Base-by-base conservation (phyloP, 805 yeast species). In the Grigorovia transvaalensis region DNA sequence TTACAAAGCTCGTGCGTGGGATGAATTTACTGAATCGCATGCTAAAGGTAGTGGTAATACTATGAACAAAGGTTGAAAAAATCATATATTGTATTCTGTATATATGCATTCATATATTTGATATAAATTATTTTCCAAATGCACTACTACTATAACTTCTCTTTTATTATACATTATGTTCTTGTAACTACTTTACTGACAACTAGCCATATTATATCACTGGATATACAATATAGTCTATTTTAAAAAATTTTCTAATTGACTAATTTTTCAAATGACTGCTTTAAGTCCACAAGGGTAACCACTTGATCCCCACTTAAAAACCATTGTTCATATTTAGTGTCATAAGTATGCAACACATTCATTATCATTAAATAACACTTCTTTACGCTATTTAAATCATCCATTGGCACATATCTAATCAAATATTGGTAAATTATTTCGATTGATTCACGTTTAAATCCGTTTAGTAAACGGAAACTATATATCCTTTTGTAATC, bases 31-130 rank as follows among this genome's bases (percentile, higher is more conserved):
- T 46, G 99, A 93, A 56, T 79, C 80, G 2, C 81, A 88, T 64
- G 85, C 89, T 0, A 81, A 79, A 60, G 99, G 99, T 8, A 82
- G 90, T 52, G 99, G 99, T 11, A 91, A 91, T 64, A 88, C 90
- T 47, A 80, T 77, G 65, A 80, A 84, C 59, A 69, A 79, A 51
- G 91, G 91, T 42, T 56, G 45, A 47, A 9, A 27, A 18, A 27
- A 45, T 40, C 43, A 9, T 40, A n/a, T 40, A 40, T 40, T 40
- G 17, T 44, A 20, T 29, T 44, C 23, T 15, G 17, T 44, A 27
- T 27, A 11, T 48, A 48, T 48, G 30, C 46, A 48, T 48, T 29
- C 27, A 23, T 23, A 23, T 23, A 23, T 23, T 27, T 23, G 3
- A 6, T n/a, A 23, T 23, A 23, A 23, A 23, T 23, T 4, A 23